phyloP scores from a whole-genome alignment of 83 land plant genomes.

The Picea abies region DNA sequence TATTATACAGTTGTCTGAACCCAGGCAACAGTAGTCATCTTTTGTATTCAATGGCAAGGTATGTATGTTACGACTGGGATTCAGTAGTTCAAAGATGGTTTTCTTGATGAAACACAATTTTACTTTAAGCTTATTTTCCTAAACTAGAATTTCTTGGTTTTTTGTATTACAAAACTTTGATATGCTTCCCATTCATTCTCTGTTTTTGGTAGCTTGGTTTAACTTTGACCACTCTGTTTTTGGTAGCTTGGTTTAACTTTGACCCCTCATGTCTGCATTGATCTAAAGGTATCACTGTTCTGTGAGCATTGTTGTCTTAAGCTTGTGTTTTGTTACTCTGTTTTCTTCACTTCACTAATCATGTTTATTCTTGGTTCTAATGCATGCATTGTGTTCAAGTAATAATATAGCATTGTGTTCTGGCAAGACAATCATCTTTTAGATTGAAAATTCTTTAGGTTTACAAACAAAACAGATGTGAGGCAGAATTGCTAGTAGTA shows the following conservation, averaged over 20 bases:
- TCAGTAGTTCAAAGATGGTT: background rate
- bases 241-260: background rate
- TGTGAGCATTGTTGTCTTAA: background rate
- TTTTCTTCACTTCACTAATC: background rate
- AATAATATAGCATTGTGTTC: background rate
- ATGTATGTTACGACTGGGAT: background rate
- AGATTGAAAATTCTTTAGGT: background rate
- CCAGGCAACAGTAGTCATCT: too few species aligned
- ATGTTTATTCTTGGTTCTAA: background rate
- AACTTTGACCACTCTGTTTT: too few species aligned
- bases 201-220: background rate
- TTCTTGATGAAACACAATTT: background rate
- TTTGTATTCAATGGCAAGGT: slow-evolving; percentile 90
- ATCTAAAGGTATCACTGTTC: background rate
- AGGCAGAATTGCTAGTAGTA: background rate
- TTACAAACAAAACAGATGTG: background rate
- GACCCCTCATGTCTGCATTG: too few species aligned
- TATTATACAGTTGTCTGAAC: too few species aligned
- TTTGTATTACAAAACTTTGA: background rate
- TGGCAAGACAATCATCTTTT: background rate
- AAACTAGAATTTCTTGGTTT: background rate
- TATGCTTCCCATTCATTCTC: background rate
- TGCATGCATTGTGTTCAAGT: background rate
- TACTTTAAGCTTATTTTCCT: background rate
- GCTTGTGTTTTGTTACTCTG: background rate